Percentiles rank a stretch among this genome's conserved stretches.
Conservation (phyloP, 495 filamentous ascomycete genomes). For the Chaetomium tenue region DNA sequence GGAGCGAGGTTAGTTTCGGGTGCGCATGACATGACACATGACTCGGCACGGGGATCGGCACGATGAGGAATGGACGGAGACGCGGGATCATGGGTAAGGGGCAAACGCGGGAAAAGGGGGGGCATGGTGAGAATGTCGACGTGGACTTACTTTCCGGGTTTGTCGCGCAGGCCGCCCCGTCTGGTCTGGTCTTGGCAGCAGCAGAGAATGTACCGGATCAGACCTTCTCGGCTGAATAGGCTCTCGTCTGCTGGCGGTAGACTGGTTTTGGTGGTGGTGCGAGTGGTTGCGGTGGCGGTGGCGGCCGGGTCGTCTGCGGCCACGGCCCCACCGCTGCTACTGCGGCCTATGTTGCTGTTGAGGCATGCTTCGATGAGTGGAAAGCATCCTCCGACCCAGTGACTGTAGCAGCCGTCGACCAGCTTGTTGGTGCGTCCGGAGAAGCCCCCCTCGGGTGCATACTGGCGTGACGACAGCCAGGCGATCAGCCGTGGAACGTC, state of each 20-base stretch:
- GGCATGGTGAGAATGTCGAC: neutral
- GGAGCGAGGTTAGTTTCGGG: neutral
- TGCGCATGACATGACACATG: slow-evolving; percentile 3
- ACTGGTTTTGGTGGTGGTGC: neutral
- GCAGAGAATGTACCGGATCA: slow-evolving; percentile 81
- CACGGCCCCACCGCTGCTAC: slow-evolving; percentile 1
- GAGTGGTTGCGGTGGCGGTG: slow-evolving; percentile 12
- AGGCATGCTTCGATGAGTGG: slow-evolving; percentile 81
- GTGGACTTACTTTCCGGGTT: slow-evolving; percentile 76
- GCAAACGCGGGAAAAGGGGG: slow-evolving; percentile 1
- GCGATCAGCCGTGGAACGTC: slow-evolving; percentile 72
- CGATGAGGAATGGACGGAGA: neutral
- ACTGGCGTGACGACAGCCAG: slow-evolving; percentile 87
- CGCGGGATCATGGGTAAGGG: slow-evolving; percentile 1
- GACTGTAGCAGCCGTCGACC: slow-evolving; percentile 95
- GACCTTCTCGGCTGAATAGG: slow-evolving; percentile 79
- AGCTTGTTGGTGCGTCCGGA: slow-evolving; percentile 96
- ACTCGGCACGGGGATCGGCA: slow-evolving; percentile 5
- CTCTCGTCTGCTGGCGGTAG: slow-evolving; percentile 29
- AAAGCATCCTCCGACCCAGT: slow-evolving; percentile 96
- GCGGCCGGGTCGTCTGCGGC: slow-evolving; percentile 1
- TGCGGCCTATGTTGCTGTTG: slow-evolving; percentile 17
- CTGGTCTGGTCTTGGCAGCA: slow-evolving; percentile 73
- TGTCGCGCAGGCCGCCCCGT: slow-evolving; percentile 84
- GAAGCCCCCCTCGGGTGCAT: slow-evolving; percentile 87